Conservation (phyloP, 257 asterid species). For the Solanum okadae region DNA sequence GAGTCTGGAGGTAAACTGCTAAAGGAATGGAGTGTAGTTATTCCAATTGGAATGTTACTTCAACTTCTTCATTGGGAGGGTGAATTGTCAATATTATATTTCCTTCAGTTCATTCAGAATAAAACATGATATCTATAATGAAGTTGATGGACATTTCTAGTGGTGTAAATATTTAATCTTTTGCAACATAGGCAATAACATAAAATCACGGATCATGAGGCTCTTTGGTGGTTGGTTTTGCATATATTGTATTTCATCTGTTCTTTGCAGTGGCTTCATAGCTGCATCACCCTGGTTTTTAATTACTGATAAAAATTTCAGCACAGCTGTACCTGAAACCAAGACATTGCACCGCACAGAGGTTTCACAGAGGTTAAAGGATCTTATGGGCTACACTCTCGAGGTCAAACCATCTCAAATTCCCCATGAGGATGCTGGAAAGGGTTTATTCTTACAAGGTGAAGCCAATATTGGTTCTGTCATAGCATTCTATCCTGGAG, state of each 20-base stretch:
- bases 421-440: slow-evolving; percentile 80
- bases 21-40: too few relatives aligned
- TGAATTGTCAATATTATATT: too few relatives aligned
- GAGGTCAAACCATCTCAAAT: slow-evolving; percentile 68
- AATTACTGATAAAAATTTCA: slow-evolving; percentile 16
- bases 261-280: not conserved
- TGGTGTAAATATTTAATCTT: too few relatives aligned
- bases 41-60: too few relatives aligned
- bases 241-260: not conserved
- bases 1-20: too few relatives aligned
- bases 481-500: slow-evolving; percentile 85
- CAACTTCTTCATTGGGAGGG: too few relatives aligned
- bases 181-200: too few relatives aligned
- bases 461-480: slow-evolving; percentile 75
- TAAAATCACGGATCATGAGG: not conserved
- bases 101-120: too few relatives aligned
- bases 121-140: too few relatives aligned
- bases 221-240: not conserved
- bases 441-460: slow-evolving; percentile 70
- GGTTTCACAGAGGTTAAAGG: slow-evolving; percentile 58
- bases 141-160: too few relatives aligned
- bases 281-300: slow-evolving; percentile 9
- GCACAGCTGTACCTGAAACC: slow-evolving; percentile 38
- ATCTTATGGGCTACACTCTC: slow-evolving; percentile 66
- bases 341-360: slow-evolving; percentile 41